Conservation (phyloP, 169 alveolate species). For the Plasmodium gallinaceum region DNA sequence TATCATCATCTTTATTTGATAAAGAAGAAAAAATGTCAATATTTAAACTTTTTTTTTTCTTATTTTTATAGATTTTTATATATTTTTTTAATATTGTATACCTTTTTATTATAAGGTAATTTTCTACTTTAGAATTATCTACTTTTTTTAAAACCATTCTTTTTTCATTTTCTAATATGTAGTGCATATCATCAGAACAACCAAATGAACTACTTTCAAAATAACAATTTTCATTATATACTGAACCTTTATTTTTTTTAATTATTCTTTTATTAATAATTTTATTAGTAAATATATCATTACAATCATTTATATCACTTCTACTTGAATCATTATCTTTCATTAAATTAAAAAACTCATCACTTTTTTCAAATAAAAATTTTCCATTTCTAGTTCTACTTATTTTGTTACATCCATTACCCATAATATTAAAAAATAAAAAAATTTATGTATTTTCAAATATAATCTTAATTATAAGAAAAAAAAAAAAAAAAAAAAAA, state of each 20-base stretch:
- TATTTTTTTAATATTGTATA: slow-evolving; percentile 27
- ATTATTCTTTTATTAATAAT: background rate
- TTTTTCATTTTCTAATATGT: slow-evolving; percentile 50
- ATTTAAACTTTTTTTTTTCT: slow-evolving; percentile 1
- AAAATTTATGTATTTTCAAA: too few species aligned
- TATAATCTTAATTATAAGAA: background rate
- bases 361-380: slow-evolving; percentile 2
- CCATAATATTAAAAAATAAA: slow-evolving; percentile 22
- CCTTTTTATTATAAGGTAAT: slow-evolving; percentile 55
- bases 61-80: background rate
- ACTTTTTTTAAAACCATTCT: slow-evolving; percentile 42
- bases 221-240: slow-evolving; percentile 1
- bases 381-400: slow-evolving; percentile 11
- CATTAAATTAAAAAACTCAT: slow-evolving; percentile 18
- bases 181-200: slow-evolving; percentile 40
- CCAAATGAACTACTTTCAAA: slow-evolving; percentile 9
- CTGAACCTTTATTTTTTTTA: background rate
- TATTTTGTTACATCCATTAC: slow-evolving; percentile 60
- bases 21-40: background rate
- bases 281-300: slow-evolving; percentile 28
- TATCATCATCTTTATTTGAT: slow-evolving; percentile 11
- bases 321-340: slow-evolving; percentile 16
- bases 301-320: slow-evolving; percentile 9
- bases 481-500: slow-evolving; percentile 1
- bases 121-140: slow-evolving; percentile 60